Evolutionary conservation across 73 alveolate genomes (phyloP).

Genomic region (Breviolum minutum): DNA sequence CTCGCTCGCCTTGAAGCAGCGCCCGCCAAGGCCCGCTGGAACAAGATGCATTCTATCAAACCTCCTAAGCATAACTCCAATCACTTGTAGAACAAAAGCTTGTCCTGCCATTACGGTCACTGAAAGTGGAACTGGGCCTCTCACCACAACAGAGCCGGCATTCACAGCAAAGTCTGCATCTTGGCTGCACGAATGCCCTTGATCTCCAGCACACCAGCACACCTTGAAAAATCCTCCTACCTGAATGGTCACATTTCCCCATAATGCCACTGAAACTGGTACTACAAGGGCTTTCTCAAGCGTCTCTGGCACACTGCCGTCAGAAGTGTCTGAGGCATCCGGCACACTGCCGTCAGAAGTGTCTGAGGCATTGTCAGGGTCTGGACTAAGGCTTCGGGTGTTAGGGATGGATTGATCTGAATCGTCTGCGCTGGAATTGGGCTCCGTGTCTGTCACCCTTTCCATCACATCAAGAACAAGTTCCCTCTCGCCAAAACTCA

Average conservation of each 20-base stretch:
- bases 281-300: neutral
- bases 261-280: neutral
- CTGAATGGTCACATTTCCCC: slow-evolving; percentile 32
- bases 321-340: neutral
- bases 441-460: neutral
- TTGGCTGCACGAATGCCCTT: neutral
- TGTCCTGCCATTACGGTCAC: neutral
- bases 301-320: neutral
- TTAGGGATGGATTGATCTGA: too few species aligned
- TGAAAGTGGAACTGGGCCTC: slow-evolving; percentile 21
- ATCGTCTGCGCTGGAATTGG: neutral
- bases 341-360: neutral
- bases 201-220: slow-evolving; percentile 46
- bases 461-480: neutral
- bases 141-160: slow-evolving; percentile 19
- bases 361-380: neutral
- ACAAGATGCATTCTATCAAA: slow-evolving; percentile 8
- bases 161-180: slow-evolving; percentile 51
- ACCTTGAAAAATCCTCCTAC: slow-evolving; percentile 38
- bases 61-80: slow-evolving; percentile 21
- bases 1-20: slow-evolving; percentile 17
- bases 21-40: neutral
- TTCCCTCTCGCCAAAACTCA: neutral
- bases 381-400: neutral
- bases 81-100: neutral